Percentiles rank a stretch among this genome's conserved stretches.
Evolutionary conservation across 75 land plant genomes (phyloP).

Genomic region (Chamaecyparis obtusa): DNA sequence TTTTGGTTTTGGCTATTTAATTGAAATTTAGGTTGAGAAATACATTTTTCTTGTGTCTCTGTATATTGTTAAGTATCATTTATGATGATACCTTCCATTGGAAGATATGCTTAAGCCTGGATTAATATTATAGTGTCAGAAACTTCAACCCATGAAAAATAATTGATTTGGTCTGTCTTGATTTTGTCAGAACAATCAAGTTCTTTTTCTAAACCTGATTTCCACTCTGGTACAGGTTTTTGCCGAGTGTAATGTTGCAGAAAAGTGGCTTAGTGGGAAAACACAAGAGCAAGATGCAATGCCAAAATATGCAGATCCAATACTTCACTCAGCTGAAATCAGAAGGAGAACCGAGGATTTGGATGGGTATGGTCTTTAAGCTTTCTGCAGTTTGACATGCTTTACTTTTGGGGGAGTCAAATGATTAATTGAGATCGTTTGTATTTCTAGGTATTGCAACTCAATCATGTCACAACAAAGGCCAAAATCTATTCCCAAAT

Average conservation of each 20-base stretch:
- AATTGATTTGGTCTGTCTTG: background rate
- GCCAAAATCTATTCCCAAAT: conserved; percentile 25
- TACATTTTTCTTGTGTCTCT: background rate
- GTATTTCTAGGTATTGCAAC: conserved; percentile 31
- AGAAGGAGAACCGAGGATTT: conserved; percentile 40
- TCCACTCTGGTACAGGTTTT: conserved; percentile 28
- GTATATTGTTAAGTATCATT: background rate
- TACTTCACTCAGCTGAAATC: conserved; percentile 22
- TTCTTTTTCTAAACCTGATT: background rate
- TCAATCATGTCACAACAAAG: conserved; percentile 32
- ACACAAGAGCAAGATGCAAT: conserved; percentile 30
- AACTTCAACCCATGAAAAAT: background rate
- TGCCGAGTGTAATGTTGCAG: conserved; percentile 39
- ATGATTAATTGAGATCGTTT: background rate
- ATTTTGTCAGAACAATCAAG: background rate
- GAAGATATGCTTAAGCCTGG: background rate
- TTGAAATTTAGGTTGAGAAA: background rate
- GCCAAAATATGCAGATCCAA: conserved; percentile 34
- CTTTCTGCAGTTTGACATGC: background rate
- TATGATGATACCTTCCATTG: background rate
- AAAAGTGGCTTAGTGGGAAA: conserved; percentile 45
- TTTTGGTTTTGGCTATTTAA: background rate
- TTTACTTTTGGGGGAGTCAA: background rate
- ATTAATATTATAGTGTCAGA: background rate
- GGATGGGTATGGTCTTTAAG: conserved; percentile 16